A percentile compares a stretch with the other conserved stretches of the same genome.
Conservation (phyloP, 75 land plant genomes). For the Pseudotsuga menziesii region DNA sequence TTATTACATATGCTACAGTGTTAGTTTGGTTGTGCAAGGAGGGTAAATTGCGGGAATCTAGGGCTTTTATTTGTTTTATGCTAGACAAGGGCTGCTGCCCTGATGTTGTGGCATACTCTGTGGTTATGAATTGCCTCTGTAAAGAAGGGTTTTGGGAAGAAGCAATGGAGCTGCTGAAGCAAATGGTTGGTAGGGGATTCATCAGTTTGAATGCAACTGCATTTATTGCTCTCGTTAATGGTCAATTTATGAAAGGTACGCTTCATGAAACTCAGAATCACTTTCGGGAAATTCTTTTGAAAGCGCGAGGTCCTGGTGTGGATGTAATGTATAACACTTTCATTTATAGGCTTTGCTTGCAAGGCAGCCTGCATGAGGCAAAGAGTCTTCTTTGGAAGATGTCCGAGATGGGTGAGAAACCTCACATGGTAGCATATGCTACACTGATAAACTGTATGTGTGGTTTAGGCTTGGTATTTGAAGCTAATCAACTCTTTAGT, state of each 20-base stretch:
- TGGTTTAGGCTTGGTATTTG: slow-evolving; percentile 8
- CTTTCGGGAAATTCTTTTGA: not conserved
- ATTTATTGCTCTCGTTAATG: slow-evolving; percentile 21
- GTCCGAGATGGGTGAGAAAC: not conserved
- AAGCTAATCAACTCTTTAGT: slow-evolving; percentile 14
- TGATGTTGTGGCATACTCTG: slow-evolving; percentile 13
- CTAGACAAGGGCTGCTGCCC: not conserved
- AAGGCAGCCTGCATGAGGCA: slow-evolving; percentile 13
- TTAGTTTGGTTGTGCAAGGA: slow-evolving; percentile 15
- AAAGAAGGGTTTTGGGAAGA: slow-evolving; percentile 12
- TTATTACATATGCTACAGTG: slow-evolving; percentile 8
- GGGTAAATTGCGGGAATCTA: slow-evolving; percentile 10
- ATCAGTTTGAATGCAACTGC: slow-evolving; percentile 8
- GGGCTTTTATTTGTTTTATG: slow-evolving; percentile 1
- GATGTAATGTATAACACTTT: slow-evolving; percentile 9
- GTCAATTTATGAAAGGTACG: slow-evolving; percentile 8
- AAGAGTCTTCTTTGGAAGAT: slow-evolving; percentile 9
- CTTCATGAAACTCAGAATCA: not conserved
- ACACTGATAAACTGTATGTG: slow-evolving; percentile 18
- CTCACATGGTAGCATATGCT: slow-evolving; percentile 15
- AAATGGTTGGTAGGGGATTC: slow-evolving; percentile 12
- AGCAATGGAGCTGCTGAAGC: slow-evolving; percentile 3
- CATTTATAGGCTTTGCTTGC: not conserved
- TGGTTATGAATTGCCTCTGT: slow-evolving; percentile 12
- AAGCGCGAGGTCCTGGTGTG: not conserved